Evolutionary conservation across 1,284 basidiomycete genomes (phyloP).

Genomic region (Cryptococcus floricola): DNA sequence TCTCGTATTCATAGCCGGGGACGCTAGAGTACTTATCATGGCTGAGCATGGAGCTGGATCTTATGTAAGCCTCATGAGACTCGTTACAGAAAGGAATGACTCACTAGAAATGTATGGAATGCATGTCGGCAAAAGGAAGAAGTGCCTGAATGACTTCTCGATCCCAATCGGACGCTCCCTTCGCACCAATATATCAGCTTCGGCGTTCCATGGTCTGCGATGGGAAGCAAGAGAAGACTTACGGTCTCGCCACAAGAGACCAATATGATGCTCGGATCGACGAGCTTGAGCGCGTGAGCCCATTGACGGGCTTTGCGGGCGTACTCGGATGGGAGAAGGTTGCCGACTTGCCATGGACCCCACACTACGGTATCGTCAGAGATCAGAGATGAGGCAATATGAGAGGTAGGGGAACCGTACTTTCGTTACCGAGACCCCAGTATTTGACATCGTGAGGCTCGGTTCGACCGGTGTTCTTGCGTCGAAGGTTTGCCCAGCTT

Average conservation of each 20-base stretch:
- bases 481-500: slow-evolving; percentile 60
- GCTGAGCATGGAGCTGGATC: slow-evolving; percentile 28
- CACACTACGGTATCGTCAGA: slow-evolving; percentile 48
- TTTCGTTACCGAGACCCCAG: slow-evolving; percentile 52
- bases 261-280: slow-evolving; percentile 60
- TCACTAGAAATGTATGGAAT: slow-evolving; percentile 48
- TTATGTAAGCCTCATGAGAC: background rate
- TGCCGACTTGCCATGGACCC: slow-evolving; percentile 66
- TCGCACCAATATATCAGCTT: background rate
- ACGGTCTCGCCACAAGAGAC: slow-evolving; percentile 61
- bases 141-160: slow-evolving; percentile 45
- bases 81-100: background rate
- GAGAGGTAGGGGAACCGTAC: slow-evolving; percentile 14
- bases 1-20: slow-evolving; percentile 45
- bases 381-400: background rate
- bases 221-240: background rate
- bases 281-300: slow-evolving; percentile 61
- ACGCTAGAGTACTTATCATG: slow-evolving; percentile 26
- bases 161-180: slow-evolving; percentile 49
- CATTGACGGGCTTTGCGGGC: slow-evolving; percentile 60
- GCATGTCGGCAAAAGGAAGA: slow-evolving; percentile 44
- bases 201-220: background rate
- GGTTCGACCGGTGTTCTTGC: slow-evolving; percentile 58
- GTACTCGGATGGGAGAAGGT: slow-evolving; percentile 59
- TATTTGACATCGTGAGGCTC: slow-evolving; percentile 58